Conservation (phyloP, 73 alveolate genomes). For the Stentor roeselii region DNA sequence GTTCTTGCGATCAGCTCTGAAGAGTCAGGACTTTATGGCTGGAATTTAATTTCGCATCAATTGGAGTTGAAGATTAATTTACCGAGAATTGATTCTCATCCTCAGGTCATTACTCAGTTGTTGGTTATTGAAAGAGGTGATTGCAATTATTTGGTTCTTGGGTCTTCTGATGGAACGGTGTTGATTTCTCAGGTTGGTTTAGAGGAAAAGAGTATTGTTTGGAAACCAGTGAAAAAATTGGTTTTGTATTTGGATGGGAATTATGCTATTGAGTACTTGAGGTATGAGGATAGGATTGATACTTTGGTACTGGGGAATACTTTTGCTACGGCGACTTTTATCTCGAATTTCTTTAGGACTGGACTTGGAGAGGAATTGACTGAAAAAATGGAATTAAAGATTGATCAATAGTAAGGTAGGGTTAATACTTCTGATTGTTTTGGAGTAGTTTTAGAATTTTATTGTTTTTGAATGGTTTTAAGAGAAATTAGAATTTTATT, state of each 20-base stretch:
- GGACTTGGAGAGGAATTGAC: neutral
- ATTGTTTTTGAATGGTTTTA: too few relatives aligned
- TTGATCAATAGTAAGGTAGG: too few relatives aligned
- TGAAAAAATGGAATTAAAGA: neutral
- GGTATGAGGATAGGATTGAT: neutral
- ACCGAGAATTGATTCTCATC: neutral
- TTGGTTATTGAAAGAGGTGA: neutral
- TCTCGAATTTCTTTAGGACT: neutral
- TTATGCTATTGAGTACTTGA: neutral
- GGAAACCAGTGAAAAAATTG: neutral
- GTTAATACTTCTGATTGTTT: too few relatives aligned
- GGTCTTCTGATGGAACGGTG: conserved; percentile 8
- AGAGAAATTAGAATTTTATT: too few relatives aligned
- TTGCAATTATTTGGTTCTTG: neutral
- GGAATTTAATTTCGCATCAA: neutral
- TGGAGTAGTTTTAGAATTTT: too few relatives aligned
- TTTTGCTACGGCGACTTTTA: neutral
- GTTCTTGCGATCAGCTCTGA: neutral
- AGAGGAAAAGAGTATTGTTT: neutral
- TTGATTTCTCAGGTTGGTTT: neutral
- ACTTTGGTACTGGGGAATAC: neutral
- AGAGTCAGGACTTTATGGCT: neutral
- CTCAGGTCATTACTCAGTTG: neutral
- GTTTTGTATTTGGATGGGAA: neutral
- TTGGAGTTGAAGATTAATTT: neutral